Evolutionary conservation across 2,329 filamentous ascomycete species (phyloP).

Genomic region (Colletotrichum chlorophyti): DNA sequence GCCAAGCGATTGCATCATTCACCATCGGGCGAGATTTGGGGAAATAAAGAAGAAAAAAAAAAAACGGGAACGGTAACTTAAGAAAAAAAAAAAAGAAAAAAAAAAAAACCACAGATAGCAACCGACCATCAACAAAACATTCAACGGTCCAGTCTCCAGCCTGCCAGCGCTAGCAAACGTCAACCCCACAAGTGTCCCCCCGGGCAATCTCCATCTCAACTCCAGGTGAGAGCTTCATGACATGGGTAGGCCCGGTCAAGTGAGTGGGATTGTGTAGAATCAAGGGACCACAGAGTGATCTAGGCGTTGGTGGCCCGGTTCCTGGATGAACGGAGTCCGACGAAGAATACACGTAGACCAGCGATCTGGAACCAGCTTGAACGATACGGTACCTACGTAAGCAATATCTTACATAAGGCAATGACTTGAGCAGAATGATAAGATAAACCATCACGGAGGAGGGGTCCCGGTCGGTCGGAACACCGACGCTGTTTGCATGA

Average conservation of each 20-base stretch:
- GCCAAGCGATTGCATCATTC: constrained; percentile 2
- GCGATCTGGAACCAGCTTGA: too few relatives aligned
- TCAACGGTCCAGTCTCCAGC: too few relatives aligned
- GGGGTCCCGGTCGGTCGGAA: too few relatives aligned
- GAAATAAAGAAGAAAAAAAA: too few relatives aligned
- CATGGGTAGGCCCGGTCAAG: constrained; percentile 8
- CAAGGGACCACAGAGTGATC: background rate
- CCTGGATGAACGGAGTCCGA: background rate
- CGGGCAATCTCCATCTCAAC: constrained; percentile 21
- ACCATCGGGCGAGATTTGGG: background rate
- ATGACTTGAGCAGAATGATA: constrained; percentile 1
- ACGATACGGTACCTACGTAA: too few relatives aligned
- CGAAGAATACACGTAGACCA: too few relatives aligned
- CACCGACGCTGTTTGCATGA: too few relatives aligned
- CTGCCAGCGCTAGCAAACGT: background rate
- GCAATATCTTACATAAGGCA: background rate
- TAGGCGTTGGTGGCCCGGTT: background rate
- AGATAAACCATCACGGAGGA: background rate
- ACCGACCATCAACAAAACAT: too few relatives aligned
- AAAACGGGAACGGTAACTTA: too few relatives aligned
- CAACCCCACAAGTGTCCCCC: constrained; percentile 5
- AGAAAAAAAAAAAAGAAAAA: too few relatives aligned
- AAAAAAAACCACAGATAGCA: too few relatives aligned
- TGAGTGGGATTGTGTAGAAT: background rate
- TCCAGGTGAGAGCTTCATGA: background rate